Evolutionary conservation across 306 rosid genomes (phyloP).

Genomic region (Corylus americana): DNA sequence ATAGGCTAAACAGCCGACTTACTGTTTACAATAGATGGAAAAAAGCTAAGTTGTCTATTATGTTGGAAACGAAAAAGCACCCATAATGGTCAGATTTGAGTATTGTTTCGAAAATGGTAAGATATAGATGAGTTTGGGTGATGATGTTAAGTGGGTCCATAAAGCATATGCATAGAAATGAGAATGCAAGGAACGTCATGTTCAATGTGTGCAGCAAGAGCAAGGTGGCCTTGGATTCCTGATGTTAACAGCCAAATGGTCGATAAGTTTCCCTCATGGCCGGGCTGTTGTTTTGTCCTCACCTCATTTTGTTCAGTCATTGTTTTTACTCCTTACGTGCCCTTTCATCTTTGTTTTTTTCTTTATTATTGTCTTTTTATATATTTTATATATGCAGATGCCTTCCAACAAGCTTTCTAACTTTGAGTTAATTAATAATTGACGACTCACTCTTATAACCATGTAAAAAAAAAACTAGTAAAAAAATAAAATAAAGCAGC

Average conservation of each 20-base stretch:
- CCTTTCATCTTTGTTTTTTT: constrained; percentile 19
- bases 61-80: no score
- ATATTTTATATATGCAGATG: constrained; percentile 15
- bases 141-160: neutral
- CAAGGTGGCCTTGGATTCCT: constrained; percentile 50
- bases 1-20: no score
- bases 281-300: constrained; percentile 36
- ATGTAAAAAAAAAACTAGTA: neutral
- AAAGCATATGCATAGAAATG: constrained; percentile 19
- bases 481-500: constrained; percentile 30
- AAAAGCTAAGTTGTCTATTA: no score
- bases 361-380: neutral
- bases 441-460: constrained; percentile 6
- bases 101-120: no score
- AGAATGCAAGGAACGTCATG: constrained; percentile 20
- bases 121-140: no score
- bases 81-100: no score
- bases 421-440: constrained; percentile 17
- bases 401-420: constrained; percentile 7
- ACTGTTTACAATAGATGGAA: no score
- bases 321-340: constrained; percentile 35
- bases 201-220: constrained; percentile 6
- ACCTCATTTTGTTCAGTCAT: constrained; percentile 32
- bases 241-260: constrained; percentile 4
- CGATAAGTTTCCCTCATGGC: constrained; percentile 31